Evolutionary conservation across 2,329 filamentous ascomycete genomes (phyloP), one percentile per base, ranked within the genome.

Genomic region (Fusarium nygamai): DNA sequence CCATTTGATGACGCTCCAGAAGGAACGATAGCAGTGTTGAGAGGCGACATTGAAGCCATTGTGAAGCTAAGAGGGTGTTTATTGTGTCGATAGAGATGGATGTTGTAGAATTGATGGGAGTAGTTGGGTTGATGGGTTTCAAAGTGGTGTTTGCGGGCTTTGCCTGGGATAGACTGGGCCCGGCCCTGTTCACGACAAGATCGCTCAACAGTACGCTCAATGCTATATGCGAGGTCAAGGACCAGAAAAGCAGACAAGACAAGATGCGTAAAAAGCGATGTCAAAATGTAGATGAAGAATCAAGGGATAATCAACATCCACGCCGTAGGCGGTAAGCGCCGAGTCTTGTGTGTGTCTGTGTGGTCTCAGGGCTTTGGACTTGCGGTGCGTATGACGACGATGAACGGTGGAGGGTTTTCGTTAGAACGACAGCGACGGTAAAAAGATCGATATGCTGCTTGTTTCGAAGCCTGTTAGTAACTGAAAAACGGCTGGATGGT

Each of bases 31-130:
- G 78, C 73, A 48, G 77, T 80, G 68, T 83, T 85, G 75, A 83
- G 81, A 61, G 86, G 86, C 58, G 86, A 86, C 78, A 83, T 83
- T 72, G 85, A 87, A 70, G 84, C 77, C 87, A 89, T 88, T 76
- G 76, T 67, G 58, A 48, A 69, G 77, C 73, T 78, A 64, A 72
- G 69, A 61, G 57, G 76, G 81, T 64, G 72, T 76, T 57, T 80
- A 76, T 67, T 67, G 61, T 72, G 46, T 77, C 73, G 79, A 73
- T 73, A 66, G 72, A 73, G 71, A 69, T 72, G 67, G 69, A 46
- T 63, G 73, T 63, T 72, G 61, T 63, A 56, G 41, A 70, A 74
- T 72, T 67, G 64, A 67, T 69, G 67, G 65, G 63, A 61, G 69
- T 66, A 61, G 71, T 61, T 69, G 63, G 58, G 46, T 38, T 70